Base-by-base conservation (phyloP, 345 rosid genomes). In the Lumnitzera littorea region DNA sequence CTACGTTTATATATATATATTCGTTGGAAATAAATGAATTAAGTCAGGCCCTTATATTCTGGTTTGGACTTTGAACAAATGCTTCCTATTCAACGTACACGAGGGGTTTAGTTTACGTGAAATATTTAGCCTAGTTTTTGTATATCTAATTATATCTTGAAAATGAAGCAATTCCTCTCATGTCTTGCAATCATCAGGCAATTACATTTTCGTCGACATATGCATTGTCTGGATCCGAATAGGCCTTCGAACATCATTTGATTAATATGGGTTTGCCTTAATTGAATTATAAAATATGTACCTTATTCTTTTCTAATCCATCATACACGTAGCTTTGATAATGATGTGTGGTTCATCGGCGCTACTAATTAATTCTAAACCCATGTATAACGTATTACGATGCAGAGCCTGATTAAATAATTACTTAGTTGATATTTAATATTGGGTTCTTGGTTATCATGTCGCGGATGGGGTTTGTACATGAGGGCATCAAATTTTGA, bases 11-110 rank as follows among this genome's bases (percentile, higher is more conserved):
- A 27, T 52, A 27, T 52, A 47, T 23, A 46, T n/a, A n/a, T 16
- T 29, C 48, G 14, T 51, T 10, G 13, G 13, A 52, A 11, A 14
- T 17, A 55, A 11, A 55, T 48, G 15, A 23, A 25, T 50, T 23
- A 51, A 50, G 65, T 59, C 56, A 47, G 57, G 53, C 79, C 88
- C 86, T 16, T 59, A 69, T 78, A 74, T 82, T 75, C 62, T 57
- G 91, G 88, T 72, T 77, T 73, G 69, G 80, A 80, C 85, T 85
- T 82, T 76, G 91, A 85, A 85, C 57, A 66, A n/a, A 31, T 82
- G 91, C 77, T 60, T 63, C 79, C 85, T 31, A 55, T 78, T 84
- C 83, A 74, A 80, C 74, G 67, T 66, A 79, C 85, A 78, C 12
- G 6, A 14, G 48, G 53, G 41, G 29, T 67, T 52, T 50, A 36